Percentiles rank a stretch among this genome's conserved stretches.
phyloP scores from a whole-genome alignment of 257 asterid species.

The Asclepias syriaca region DNA sequence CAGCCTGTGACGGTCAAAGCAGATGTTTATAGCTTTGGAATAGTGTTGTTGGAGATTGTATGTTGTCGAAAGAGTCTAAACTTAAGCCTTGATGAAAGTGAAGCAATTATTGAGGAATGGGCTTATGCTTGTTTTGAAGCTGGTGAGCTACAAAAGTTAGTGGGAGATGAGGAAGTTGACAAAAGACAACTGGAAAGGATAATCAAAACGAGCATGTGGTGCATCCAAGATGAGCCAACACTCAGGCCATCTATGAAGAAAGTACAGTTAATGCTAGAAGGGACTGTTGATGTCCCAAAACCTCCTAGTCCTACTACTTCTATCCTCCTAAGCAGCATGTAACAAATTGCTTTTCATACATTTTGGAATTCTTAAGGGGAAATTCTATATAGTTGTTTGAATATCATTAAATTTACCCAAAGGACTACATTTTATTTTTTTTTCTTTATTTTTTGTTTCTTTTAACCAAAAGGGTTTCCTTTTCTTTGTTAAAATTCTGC shows the following conservation, averaged over 20 bases:
- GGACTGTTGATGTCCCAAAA: conserved; percentile 40
- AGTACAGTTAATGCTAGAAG: conserved; percentile 48
- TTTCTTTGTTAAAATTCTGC: no score
- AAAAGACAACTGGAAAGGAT: conserved; percentile 26
- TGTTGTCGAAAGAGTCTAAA: neutral
- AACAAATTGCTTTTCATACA: neutral
- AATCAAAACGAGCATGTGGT: conserved; percentile 45
- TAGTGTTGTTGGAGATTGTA: conserved; percentile 3
- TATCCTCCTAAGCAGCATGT: conserved; percentile 26
- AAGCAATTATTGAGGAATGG: conserved; percentile 4
- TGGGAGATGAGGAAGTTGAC: conserved; percentile 27
- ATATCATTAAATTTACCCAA: no score
- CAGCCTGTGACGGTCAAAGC: neutral
- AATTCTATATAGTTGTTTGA: neutral
- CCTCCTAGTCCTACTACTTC: conserved; percentile 46
- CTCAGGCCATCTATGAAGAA: conserved; percentile 49
- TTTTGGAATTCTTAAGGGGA: neutral
- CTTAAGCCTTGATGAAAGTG: neutral
- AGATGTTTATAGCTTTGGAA: conserved; percentile 9
- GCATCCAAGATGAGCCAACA: conserved; percentile 45
- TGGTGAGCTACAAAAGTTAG: conserved; percentile 25
- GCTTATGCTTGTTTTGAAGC: neutral
- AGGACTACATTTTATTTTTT: no score
- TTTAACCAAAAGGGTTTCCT: no score
- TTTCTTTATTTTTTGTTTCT: no score